phyloP scores from a whole-genome alignment of 345 rosid species.

The Sonneratia caseolaris region DNA sequence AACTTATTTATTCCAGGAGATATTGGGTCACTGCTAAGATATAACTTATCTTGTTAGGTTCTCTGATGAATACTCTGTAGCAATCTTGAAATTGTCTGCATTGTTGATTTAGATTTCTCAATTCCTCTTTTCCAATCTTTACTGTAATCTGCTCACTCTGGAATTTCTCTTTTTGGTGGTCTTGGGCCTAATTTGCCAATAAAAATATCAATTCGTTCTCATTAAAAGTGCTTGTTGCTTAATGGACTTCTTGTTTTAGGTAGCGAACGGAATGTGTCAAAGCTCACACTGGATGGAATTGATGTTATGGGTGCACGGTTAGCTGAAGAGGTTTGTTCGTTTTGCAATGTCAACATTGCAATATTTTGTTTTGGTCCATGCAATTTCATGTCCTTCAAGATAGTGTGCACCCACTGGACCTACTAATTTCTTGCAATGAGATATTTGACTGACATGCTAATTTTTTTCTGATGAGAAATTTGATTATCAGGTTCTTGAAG shows the following conservation, averaged over 20 bases:
- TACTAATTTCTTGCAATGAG: neutral
- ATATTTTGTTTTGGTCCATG: neutral
- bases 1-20: neutral
- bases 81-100: neutral
- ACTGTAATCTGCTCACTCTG: neutral
- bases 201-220: neutral
- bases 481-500: constrained; percentile 53
- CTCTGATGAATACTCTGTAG: neutral
- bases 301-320: constrained; percentile 97
- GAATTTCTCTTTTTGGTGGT: neutral
- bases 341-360: neutral
- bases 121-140: neutral
- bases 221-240: neutral
- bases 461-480: neutral
- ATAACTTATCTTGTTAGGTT: neutral
- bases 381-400: neutral
- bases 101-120: neutral
- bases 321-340: constrained; percentile 55
- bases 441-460: neutral
- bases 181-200: neutral
- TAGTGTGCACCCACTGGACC: neutral
- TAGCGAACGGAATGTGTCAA: constrained; percentile 60
- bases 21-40: too few species aligned
- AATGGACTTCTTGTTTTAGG: constrained; percentile 29
- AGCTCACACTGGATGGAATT: constrained; percentile 74